Evolutionary conservation across 305 asterid species (phyloP).

Genomic region (Solanum hybrid): DNA sequence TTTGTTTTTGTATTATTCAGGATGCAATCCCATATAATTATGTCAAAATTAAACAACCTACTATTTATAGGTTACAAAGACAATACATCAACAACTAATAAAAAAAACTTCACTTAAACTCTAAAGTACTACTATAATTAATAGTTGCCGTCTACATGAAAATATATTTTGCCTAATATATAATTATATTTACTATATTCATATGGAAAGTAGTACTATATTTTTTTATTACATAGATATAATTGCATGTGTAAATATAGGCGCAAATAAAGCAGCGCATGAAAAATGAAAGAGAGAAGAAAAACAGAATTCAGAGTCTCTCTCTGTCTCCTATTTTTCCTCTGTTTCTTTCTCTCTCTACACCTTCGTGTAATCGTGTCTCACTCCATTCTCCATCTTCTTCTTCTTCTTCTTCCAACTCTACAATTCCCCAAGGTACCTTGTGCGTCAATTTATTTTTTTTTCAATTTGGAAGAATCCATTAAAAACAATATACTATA

Average conservation of each 20-base stretch:
- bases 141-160: neutral
- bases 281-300: neutral
- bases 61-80: neutral
- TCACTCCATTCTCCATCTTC: constrained; percentile 38
- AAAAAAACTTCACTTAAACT: neutral
- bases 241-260: neutral
- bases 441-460: too few species aligned
- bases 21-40: neutral
- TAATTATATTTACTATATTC: neutral
- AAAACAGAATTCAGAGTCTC: constrained; percentile 6
- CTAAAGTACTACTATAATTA: neutral
- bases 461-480: neutral
- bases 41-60: neutral
- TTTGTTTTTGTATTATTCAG: neutral
- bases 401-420: neutral
- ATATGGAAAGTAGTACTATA: too few species aligned
- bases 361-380: constrained; percentile 11
- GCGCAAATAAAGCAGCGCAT: neutral
- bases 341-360: constrained; percentile 3
- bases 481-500: neutral
- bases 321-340: constrained; percentile 6
- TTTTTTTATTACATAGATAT: neutral
- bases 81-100: neutral
- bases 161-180: neutral
- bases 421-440: constrained; percentile 9